A percentile compares a stretch with the other conserved stretches of the same genome.
Evolutionary conservation across 441 rosid species (phyloP).

Genomic region (Pelargonium cotyledonis): DNA sequence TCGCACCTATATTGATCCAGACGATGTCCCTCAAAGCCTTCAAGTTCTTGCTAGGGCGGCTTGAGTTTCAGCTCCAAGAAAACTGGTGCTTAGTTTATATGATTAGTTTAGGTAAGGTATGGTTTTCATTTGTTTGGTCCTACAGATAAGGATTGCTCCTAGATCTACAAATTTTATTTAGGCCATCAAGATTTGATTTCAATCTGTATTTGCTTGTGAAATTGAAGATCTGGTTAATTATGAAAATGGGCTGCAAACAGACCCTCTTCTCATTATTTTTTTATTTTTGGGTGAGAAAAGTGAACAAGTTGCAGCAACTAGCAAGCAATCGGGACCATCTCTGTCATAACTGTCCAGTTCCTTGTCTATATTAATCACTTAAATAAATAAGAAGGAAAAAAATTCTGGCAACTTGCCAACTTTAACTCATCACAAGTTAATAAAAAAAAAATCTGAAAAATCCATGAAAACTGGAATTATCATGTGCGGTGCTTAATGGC

Average conservation of each 20-base stretch:
- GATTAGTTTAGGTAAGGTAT: not conserved
- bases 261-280: too few species aligned
- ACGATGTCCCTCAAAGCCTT: constrained; percentile 42
- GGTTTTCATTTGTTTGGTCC: not conserved
- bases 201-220: not conserved
- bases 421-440: not conserved
- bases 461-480: not conserved
- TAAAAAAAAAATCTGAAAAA: not conserved
- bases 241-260: too few species aligned
- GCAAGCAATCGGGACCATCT: not conserved
- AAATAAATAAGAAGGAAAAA: not conserved
- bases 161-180: too few species aligned
- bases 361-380: not conserved
- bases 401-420: not conserved
- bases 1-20: constrained; percentile 42
- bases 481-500: not conserved
- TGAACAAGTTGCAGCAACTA: too few species aligned
- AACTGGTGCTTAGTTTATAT: too few species aligned
- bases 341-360: not conserved
- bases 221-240: too few species aligned
- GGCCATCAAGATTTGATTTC: not conserved
- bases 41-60: constrained; percentile 78
- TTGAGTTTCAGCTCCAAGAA: constrained; percentile 21
- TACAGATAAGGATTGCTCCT: too few species aligned
- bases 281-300: too few species aligned